phyloP scores from a whole-genome alignment of 2,329 filamentous ascomycete genomes.

The Aspergillus ochraceoroseus region DNA sequence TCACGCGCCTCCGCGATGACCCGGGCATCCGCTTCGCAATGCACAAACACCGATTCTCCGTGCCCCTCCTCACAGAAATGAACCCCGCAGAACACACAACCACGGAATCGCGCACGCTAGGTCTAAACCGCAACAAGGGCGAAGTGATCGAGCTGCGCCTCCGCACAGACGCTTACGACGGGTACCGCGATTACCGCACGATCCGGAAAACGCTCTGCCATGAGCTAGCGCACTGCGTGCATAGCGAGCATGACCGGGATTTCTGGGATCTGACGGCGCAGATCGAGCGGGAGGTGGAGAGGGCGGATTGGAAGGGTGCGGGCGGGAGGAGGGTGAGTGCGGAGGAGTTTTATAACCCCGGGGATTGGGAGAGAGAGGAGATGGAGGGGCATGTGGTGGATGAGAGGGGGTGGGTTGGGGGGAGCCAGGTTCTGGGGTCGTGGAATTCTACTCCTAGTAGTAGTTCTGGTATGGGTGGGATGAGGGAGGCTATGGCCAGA shows the following conservation, averaged over 20 bases:
- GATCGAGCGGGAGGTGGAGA: conserved; percentile 82
- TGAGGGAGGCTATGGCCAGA: conserved; percentile 69
- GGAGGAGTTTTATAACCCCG: conserved; percentile 57
- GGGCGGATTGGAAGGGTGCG: conserved; percentile 69
- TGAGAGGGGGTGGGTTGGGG: conserved; percentile 71
- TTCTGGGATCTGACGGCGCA: conserved; percentile 87
- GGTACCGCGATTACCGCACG: conserved; percentile 86
- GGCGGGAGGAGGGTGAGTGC: conserved; percentile 58
- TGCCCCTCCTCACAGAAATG: conserved; percentile 90
- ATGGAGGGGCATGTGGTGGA: conserved; percentile 57
- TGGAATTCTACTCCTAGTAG: conserved; percentile 42
- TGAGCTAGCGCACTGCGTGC: conserved; percentile 89
- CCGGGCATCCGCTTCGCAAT: conserved; percentile 80
- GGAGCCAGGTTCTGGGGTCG: conserved; percentile 68
- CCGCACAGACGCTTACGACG: conserved; percentile 89
- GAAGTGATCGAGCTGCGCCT: conserved; percentile 87
- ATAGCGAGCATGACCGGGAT: conserved; percentile 71
- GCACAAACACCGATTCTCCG: conserved; percentile 76
- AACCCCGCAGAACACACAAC: conserved; percentile 79
- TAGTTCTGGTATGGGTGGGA: conserved; percentile 49
- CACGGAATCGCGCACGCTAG: conserved; percentile 74
- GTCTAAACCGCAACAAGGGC: conserved; percentile 79
- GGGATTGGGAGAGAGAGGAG: conserved; percentile 49
- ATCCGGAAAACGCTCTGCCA: conserved; percentile 91
- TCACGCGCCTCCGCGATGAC: conserved; percentile 73